phyloP scores from a whole-genome alignment of 345 rosid species.

The Populus tremula region DNA sequence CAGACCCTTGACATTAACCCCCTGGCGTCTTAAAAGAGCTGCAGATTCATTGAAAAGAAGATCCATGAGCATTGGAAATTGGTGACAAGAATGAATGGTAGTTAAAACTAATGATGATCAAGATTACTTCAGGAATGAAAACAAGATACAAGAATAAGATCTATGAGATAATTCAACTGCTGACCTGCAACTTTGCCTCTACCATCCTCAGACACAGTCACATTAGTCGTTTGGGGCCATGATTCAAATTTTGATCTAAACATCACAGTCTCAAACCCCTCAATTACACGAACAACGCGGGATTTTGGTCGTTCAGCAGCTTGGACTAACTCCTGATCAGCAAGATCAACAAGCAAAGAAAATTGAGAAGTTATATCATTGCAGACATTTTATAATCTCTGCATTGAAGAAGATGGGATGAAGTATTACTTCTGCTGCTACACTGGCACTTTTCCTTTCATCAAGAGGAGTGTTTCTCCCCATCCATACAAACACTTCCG shows the following conservation, averaged over 20 bases:
- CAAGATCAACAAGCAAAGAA: background rate
- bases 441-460: slow-evolving; percentile 79
- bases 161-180: slow-evolving; percentile 16
- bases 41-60: slow-evolving; percentile 20
- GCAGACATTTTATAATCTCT: background rate
- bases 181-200: slow-evolving; percentile 98
- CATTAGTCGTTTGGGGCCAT: slow-evolving; percentile 69
- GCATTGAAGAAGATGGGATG: slow-evolving; percentile 7
- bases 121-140: background rate
- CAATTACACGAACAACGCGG: slow-evolving; percentile 77
- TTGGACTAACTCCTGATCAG: slow-evolving; percentile 59
- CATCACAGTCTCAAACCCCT: slow-evolving; percentile 93
- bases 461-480: slow-evolving; percentile 82
- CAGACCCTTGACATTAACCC: slow-evolving; percentile 85
- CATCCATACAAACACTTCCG: slow-evolving; percentile 91
- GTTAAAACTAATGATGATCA: background rate
- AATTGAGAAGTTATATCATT: slow-evolving; percentile 11
- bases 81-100: background rate
- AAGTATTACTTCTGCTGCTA: slow-evolving; percentile 38
- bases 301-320: slow-evolving; percentile 53
- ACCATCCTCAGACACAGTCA: slow-evolving; percentile 84
- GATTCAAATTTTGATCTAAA: slow-evolving; percentile 85
- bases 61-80: slow-evolving; percentile 8
- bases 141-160: slow-evolving; percentile 6
- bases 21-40: slow-evolving; percentile 91